Conservation (phyloP, 1,284 basidiomycete species). For the Ustilago trichophora region DNA sequence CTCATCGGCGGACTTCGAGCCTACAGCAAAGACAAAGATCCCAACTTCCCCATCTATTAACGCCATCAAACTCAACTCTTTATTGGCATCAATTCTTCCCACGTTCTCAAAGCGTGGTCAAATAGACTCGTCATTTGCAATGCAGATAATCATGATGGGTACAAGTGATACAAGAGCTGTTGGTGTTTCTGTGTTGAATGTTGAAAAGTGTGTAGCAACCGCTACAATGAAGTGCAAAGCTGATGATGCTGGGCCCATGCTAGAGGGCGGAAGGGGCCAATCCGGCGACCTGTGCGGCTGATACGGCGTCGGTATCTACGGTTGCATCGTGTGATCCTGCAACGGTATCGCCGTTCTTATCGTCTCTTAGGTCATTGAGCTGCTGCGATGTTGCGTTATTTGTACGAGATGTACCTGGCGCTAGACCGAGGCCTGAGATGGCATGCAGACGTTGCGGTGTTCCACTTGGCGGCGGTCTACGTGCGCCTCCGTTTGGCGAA, state of each 20-base stretch:
- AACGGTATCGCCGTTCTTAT: neutral
- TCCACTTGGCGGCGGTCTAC: slow-evolving; percentile 1
- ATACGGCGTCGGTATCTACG: neutral
- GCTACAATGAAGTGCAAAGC: no score
- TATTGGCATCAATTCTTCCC: no score
- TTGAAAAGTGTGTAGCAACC: no score
- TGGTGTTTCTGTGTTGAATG: no score
- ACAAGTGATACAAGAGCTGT: no score
- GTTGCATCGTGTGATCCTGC: neutral
- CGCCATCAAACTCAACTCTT: no score
- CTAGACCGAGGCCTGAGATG: slow-evolving; percentile 15
- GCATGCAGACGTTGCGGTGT: slow-evolving; percentile 14
- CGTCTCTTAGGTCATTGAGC: slow-evolving; percentile 1
- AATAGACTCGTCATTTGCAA: no score
- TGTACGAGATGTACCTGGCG: slow-evolving; percentile 10
- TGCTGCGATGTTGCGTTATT: neutral
- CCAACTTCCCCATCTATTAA: slow-evolving; percentile 51
- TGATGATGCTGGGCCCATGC: neutral
- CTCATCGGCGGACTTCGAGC: slow-evolving; percentile 52
- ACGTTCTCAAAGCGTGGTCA: no score
- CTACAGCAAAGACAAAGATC: slow-evolving; percentile 40
- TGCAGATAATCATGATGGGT: no score
- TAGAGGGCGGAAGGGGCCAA: slow-evolving; percentile 30
- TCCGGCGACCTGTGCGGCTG: slow-evolving; percentile 24
- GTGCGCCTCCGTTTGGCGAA: slow-evolving; percentile 16